Conservation (phyloP, 2,329 filamentous ascomycete species). For the Beauveria asiatica region DNA sequence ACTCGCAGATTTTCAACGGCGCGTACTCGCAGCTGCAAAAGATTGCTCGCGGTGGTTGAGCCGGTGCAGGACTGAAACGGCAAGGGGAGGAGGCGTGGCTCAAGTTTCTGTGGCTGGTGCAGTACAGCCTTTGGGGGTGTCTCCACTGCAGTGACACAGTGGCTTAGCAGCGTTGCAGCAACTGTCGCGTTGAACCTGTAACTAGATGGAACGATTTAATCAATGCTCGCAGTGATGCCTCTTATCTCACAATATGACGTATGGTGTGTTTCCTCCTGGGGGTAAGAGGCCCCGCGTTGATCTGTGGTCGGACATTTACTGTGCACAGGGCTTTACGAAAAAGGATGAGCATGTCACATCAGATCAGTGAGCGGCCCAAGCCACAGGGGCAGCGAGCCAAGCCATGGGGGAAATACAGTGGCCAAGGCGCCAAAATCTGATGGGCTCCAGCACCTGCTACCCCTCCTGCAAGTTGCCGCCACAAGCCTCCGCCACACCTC, state of each 20-base stretch:
- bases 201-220: background rate
- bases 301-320: too few relatives aligned
- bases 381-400: background rate
- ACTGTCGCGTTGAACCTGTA: background rate
- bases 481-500: conserved; percentile 6
- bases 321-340: too few relatives aligned
- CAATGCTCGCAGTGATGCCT: background rate
- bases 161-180: background rate
- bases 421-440: background rate
- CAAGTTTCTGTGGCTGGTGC: background rate
- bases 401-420: too few relatives aligned
- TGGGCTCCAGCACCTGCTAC: background rate
- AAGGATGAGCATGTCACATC: too few relatives aligned
- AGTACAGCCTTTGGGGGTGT: background rate
- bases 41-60: conserved; percentile 14
- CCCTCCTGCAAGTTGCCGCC: background rate
- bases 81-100: background rate
- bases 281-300: too few relatives aligned
- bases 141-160: background rate
- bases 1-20: conserved; percentile 18
- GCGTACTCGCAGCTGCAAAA: conserved; percentile 15
- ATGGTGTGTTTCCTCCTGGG: too few relatives aligned
- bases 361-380: background rate
- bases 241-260: too few relatives aligned
- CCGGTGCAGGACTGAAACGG: background rate